phyloP scores from a whole-genome alignment of 2,329 filamentous ascomycete genomes.

The Botryotinia narcissicola region DNA sequence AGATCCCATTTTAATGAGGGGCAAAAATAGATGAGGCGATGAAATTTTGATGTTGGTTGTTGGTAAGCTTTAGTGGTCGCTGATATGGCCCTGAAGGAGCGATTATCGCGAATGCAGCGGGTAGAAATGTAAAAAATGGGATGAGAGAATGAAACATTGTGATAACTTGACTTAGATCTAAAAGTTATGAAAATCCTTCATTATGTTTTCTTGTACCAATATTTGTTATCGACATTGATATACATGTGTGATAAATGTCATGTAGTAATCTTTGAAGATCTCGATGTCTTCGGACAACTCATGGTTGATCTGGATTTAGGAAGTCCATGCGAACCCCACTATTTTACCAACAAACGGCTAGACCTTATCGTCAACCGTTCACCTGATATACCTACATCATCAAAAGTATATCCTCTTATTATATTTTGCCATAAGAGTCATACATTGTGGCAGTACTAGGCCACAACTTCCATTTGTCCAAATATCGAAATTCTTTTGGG shows the following conservation, averaged over 20 bases:
- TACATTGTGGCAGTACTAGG: background rate
- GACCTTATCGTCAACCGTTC: background rate
- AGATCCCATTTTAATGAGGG: background rate
- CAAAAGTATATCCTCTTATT: slow-evolving; percentile 4
- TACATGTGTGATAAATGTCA: background rate
- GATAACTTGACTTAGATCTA: background rate
- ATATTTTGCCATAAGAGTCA: background rate
- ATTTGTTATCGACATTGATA: background rate
- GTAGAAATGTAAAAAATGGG: background rate
- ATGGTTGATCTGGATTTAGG: background rate
- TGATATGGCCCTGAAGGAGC: background rate
- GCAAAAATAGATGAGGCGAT: slow-evolving; percentile 27
- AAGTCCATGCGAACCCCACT: slow-evolving; percentile 4
- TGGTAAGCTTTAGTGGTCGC: background rate
- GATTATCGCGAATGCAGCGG: background rate
- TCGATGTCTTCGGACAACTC: background rate
- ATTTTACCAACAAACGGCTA: background rate
- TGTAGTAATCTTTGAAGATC: background rate
- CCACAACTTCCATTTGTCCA: background rate
- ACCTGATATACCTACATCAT: background rate
- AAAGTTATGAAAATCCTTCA: background rate
- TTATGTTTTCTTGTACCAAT: background rate
- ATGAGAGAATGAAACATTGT: slow-evolving; percentile 8
- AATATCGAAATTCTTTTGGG: background rate
- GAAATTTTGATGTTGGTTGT: slow-evolving; percentile 18